A percentile compares a stretch with the other conserved stretches of the same genome.
Evolutionary conservation across 2,329 filamentous ascomycete species (phyloP).

Genomic region (Fonsecaea pugnacius): DNA sequence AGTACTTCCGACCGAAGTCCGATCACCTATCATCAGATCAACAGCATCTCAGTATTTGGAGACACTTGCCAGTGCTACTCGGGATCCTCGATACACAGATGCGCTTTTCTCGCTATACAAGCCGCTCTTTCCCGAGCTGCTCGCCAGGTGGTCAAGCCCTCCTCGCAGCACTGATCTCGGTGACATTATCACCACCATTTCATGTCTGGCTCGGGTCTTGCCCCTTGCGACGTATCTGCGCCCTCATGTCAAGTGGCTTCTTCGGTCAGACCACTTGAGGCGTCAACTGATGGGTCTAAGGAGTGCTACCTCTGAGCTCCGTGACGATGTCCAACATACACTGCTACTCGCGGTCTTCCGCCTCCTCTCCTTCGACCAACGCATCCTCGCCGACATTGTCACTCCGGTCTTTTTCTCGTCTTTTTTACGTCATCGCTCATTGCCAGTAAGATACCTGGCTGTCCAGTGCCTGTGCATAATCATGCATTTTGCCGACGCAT

Average conservation of each 20-base stretch:
- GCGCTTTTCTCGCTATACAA: slow-evolving; percentile 75
- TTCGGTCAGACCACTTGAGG: slow-evolving; percentile 13
- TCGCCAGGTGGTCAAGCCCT: slow-evolving; percentile 71
- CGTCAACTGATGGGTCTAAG: slow-evolving; percentile 6
- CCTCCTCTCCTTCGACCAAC: slow-evolving; percentile 75
- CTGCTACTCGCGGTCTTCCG: slow-evolving; percentile 74
- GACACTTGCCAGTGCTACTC: slow-evolving; percentile 69
- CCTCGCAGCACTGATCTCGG: slow-evolving; percentile 29
- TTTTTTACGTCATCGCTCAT: slow-evolving; percentile 65
- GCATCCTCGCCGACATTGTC: slow-evolving; percentile 68
- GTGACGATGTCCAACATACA: slow-evolving; percentile 47
- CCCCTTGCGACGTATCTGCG: slow-evolving; percentile 34
- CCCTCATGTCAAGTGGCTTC: slow-evolving; percentile 22
- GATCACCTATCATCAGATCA: slow-evolving; percentile 67
- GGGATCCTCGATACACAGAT: slow-evolving; percentile 72
- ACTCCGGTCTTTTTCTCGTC: slow-evolving; percentile 69
- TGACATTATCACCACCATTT: slow-evolving; percentile 41
- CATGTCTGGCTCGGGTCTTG: slow-evolving; percentile 38
- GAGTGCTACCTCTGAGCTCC: slow-evolving; percentile 33
- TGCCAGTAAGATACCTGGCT: slow-evolving; percentile 75
- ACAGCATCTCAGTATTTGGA: slow-evolving; percentile 71
- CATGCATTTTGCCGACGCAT: slow-evolving; percentile 77
- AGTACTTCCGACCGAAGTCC: slow-evolving; percentile 71
- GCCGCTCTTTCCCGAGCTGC: slow-evolving; percentile 77
- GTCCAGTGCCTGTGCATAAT: slow-evolving; percentile 79